Conservation (phyloP, 148 eudicot species). For the Rhododendron ferrugineum region DNA sequence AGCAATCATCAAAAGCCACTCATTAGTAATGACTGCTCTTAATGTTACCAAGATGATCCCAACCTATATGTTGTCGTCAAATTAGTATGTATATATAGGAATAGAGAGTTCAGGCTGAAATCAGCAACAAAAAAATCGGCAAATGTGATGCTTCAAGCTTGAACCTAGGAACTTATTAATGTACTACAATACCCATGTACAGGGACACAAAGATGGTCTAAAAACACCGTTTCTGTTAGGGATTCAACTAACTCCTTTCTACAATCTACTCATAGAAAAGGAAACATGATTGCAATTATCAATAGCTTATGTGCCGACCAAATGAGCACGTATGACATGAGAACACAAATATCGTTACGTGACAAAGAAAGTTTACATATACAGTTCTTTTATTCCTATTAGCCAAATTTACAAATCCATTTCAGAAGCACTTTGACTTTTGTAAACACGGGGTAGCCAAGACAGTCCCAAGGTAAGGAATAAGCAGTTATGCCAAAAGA, state of each 20-base stretch:
- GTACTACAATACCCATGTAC: neutral
- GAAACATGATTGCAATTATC: neutral
- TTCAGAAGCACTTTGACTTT: neutral
- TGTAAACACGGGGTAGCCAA: neutral
- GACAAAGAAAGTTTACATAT: neutral
- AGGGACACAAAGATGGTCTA: neutral
- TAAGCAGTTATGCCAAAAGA: neutral
- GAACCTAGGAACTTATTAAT: neutral
- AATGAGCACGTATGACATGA: neutral
- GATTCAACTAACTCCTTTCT: neutral
- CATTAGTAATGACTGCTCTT: neutral
- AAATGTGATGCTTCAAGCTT: slow-evolving; percentile 1
- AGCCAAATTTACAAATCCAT: neutral
- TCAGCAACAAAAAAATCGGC: neutral
- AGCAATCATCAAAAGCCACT: neutral
- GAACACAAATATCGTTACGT: neutral
- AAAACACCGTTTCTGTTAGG: neutral
- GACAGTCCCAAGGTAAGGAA: neutral
- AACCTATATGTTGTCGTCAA: neutral
- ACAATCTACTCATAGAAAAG: neutral
- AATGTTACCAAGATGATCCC: slow-evolving; percentile 2
- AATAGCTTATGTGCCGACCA: neutral
- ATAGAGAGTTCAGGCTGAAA: neutral
- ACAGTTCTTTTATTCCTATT: neutral
- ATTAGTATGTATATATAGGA: neutral